Conservation (phyloP, 1,139 yeast species). For the Pichia sp. region DNA sequence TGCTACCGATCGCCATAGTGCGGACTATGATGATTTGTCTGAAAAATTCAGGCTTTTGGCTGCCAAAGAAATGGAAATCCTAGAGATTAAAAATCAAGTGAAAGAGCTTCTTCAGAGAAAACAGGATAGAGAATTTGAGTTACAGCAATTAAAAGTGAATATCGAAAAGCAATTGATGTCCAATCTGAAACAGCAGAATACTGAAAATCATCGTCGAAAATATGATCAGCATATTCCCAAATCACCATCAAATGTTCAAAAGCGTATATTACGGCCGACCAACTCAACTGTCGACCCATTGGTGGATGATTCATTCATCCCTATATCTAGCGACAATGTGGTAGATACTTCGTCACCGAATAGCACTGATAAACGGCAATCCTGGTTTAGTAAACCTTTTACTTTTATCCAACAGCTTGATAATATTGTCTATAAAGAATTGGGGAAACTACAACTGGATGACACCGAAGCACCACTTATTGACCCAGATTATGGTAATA, state of each 20-base stretch:
- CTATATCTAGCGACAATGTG: constrained; percentile 8
- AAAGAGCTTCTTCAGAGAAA: constrained; percentile 25
- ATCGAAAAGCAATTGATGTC: constrained; percentile 37
- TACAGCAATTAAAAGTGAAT: constrained; percentile 36
- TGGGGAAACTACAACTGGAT: too few species aligned
- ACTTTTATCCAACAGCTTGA: constrained; percentile 63
- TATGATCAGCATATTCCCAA: constrained; percentile 14
- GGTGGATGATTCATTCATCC: constrained; percentile 13
- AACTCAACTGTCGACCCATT: constrained; percentile 19
- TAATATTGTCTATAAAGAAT: constrained; percentile 56
- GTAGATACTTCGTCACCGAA: constrained; percentile 1
- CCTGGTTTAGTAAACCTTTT: constrained; percentile 48
- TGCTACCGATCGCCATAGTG: background rate
- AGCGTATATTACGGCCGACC: constrained; percentile 9
- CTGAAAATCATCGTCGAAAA: background rate
- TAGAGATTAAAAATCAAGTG: constrained; percentile 48
- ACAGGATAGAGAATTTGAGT: constrained; percentile 30
- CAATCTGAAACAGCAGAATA: constrained; percentile 25
- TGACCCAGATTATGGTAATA: too few species aligned
- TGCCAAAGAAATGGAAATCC: constrained; percentile 53
- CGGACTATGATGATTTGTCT: constrained; percentile 28
- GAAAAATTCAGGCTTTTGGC: constrained; percentile 54
- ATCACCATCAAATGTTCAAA: constrained; percentile 16
- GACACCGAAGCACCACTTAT: too few species aligned
- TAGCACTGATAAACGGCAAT: constrained; percentile 17